Base-by-base conservation (phyloP, 2,329 filamentous ascomycete genomes). In the Ceratocystis ficicola region DNA sequence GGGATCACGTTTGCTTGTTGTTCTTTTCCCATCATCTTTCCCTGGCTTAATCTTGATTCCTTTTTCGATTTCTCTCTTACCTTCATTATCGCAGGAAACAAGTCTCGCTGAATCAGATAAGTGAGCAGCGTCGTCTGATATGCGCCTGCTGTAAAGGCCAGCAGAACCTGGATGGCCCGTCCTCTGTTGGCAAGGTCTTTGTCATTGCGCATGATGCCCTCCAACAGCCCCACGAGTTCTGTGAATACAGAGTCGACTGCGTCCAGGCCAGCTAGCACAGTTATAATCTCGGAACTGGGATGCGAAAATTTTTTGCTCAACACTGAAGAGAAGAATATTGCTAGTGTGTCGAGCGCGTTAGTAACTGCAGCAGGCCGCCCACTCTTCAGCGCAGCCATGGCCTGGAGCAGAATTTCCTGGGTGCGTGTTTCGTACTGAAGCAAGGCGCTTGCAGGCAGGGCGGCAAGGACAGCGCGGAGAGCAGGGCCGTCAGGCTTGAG, bases 31-130 rank as follows among this genome's bases (percentile, higher is more conserved):
- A 15, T 15, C 36, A 41, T 12, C 3, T 41, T 41, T 12, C 36
- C 15, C 12, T 12, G 4, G 36, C 36, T 41, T 41, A 3, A 12
- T 41, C 36, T 41, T 12, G 36, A 41, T 12, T 41, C 36, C 36
- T 41, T 41, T 41, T 41, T 41, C 32, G 10, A 36, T 36, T 57
- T 22, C 12, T n/a, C 17, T 52, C 77, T 66, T 74, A 94, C 90
- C 84, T 95, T 96, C 85, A 96, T 96, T 65, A 97, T 81, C 7
- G 91, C 87, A 22, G 93, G 93, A 72, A 99, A 99, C 44, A 97
- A 80, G 73, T 99, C 94, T 70, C 90, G 82, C 73, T 97, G 92
- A 50, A 94, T 94, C 72, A 99, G 90, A 75, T 97, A 99, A 1
- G 92, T 95, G 65, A 96, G 82, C 25, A 99, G 80, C 61, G 90